phyloP scores from a whole-genome alignment of 1,284 basidiomycete genomes.

The Ganoderma leucocontextum region DNA sequence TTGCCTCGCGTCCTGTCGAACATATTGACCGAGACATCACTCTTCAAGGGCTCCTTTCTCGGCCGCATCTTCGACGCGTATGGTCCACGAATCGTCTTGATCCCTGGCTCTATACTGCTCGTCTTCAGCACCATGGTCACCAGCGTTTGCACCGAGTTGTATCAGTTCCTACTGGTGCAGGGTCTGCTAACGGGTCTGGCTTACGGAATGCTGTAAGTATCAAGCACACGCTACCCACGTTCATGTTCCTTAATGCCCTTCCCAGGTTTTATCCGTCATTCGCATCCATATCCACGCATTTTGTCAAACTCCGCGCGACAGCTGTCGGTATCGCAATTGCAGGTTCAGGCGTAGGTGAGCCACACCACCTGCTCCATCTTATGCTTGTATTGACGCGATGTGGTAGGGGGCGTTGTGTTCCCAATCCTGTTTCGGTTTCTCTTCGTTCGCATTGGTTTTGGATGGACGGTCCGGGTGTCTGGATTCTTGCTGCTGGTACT shows the following conservation, averaged over 20 bases:
- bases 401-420: conserved; percentile 70
- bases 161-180: conserved; percentile 49
- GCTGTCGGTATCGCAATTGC: conserved; percentile 57
- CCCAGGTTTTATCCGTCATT: conserved; percentile 42
- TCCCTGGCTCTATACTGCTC: conserved; percentile 43
- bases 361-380: background rate
- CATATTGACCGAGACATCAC: background rate
- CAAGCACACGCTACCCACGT: background rate
- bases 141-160: conserved; percentile 45
- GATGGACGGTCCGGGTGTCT: conserved; percentile 58
- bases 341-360: conserved; percentile 42
- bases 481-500: conserved; percentile 44
- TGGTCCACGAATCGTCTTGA: conserved; percentile 41
- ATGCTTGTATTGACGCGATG: background rate
- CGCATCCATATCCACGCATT: conserved; percentile 53
- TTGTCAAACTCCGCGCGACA: conserved; percentile 62
- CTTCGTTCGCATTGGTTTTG: conserved; percentile 63
- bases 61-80: conserved; percentile 48
- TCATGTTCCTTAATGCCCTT: background rate
- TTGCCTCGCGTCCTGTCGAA: background rate
- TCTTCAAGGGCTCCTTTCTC: conserved; percentile 41
- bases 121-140: conserved; percentile 47
- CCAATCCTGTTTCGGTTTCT: conserved; percentile 69
- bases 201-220: conserved; percentile 44
- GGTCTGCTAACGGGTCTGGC: conserved; percentile 47